Conservation (phyloP, 441 rosid species). For the Erodium moschatum region DNA sequence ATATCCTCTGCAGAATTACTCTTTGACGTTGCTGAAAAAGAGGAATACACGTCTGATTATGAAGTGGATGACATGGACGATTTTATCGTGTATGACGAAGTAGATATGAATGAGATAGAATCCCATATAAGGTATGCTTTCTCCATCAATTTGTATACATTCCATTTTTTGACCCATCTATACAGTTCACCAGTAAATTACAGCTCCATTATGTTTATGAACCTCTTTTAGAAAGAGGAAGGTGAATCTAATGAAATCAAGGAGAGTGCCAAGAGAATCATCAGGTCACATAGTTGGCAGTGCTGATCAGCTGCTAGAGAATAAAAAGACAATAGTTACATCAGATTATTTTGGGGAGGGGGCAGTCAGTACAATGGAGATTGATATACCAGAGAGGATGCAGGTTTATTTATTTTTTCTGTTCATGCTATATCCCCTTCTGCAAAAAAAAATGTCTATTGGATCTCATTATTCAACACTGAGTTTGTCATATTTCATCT, state of each 20-base stretch:
- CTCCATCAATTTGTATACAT: constrained; percentile 14
- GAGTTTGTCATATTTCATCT: constrained; percentile 38
- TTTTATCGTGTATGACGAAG: constrained; percentile 77
- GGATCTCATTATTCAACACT: constrained; percentile 18
- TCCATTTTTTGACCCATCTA: constrained; percentile 2
- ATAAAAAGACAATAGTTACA: not conserved
- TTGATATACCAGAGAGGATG: constrained; percentile 88
- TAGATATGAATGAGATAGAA: constrained; percentile 52
- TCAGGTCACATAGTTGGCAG: constrained; percentile 56
- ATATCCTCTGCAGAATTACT: constrained; percentile 30
- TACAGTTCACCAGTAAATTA: not conserved
- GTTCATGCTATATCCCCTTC: not conserved
- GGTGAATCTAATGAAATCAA: constrained; percentile 47
- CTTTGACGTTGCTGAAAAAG: constrained; percentile 77
- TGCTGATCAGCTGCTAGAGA: constrained; percentile 62
- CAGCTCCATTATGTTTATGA: not conserved
- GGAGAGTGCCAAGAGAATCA: not conserved
- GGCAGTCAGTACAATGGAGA: constrained; percentile 64
- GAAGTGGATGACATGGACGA: constrained; percentile 96
- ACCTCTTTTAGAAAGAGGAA: constrained; percentile 41
- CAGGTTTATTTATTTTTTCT: constrained; percentile 41
- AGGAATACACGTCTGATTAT: constrained; percentile 30
- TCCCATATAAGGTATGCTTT: constrained; percentile 41
- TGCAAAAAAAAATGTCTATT: not conserved
- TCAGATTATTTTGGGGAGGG: constrained; percentile 26